These are phyloP conservation scores for Sapria himalayana DNA, from an alignment of 345 rosid genomes.

Conservation along the genomic window DNA sequence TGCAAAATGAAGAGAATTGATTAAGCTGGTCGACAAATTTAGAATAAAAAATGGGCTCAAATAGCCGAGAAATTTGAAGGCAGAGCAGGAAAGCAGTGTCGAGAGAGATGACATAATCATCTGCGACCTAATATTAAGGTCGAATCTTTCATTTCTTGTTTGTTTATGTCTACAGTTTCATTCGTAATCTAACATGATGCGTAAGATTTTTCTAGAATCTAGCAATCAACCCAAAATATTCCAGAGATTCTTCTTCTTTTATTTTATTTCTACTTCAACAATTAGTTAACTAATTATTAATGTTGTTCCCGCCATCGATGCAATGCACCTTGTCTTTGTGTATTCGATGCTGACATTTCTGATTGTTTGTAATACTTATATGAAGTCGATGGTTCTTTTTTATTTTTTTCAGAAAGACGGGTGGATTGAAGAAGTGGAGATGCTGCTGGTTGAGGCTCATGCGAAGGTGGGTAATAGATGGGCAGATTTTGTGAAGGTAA, in stretches of 20 bases:
- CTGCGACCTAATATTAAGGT: slow-evolving; percentile 72
- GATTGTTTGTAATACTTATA: not conserved
- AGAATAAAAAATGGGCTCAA: slow-evolving; percentile 58
- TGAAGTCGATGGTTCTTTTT: slow-evolving; percentile 6
- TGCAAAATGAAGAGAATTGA: slow-evolving; percentile 16
- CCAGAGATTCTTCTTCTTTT: too few species aligned
- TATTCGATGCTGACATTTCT: not conserved
- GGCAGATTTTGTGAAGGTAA: slow-evolving; percentile 4
- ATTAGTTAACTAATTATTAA: too few species aligned
- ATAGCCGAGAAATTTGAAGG: slow-evolving; percentile 39
- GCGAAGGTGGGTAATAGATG: slow-evolving; percentile 4
- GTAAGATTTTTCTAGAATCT: too few species aligned
- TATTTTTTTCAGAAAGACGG: slow-evolving; percentile 37
- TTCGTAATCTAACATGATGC: too few species aligned
- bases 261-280: too few species aligned
- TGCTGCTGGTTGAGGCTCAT: slow-evolving; percentile 5
- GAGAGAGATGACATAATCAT: slow-evolving; percentile 90
- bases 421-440: slow-evolving; percentile 9
- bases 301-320: too few species aligned
- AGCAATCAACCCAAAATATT: too few species aligned
- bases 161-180: not conserved
- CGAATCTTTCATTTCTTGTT: not conserved
- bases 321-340: too few species aligned
- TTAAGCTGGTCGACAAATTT: slow-evolving; percentile 24
- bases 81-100: slow-evolving; percentile 65